Evolutionary conservation across 2,329 filamentous ascomycete species (phyloP).

Genomic region (Trichoderma brevicompactum): DNA sequence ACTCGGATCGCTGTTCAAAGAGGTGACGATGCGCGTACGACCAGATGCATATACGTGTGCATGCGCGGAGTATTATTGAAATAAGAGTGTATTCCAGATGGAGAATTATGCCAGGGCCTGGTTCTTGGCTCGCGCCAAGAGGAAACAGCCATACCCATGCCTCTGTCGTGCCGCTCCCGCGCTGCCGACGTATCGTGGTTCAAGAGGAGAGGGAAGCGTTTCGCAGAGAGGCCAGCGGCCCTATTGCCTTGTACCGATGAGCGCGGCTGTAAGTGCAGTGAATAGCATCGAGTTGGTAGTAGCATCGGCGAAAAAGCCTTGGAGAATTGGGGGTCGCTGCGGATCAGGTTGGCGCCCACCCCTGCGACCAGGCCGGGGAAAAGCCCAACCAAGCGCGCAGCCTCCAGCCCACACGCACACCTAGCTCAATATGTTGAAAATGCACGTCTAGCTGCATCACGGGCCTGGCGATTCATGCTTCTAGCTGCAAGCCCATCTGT

Average conservation of each 20-base stretch:
- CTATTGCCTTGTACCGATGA: slow-evolving; percentile 7
- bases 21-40: background rate
- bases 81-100: slow-evolving; percentile 25
- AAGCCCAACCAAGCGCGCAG: slow-evolving; percentile 25
- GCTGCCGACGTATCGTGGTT: slow-evolving; percentile 21
- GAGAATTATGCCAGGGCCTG: slow-evolving; percentile 26
- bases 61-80: slow-evolving; percentile 24
- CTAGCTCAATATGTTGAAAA: slow-evolving; percentile 21
- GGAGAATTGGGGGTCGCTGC: slow-evolving; percentile 23
- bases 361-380: slow-evolving; percentile 22
- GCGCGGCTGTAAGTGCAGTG: background rate
- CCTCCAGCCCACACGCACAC: slow-evolving; percentile 23
- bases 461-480: slow-evolving; percentile 30
- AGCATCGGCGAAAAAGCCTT: slow-evolving; percentile 8
- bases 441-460: slow-evolving; percentile 27
- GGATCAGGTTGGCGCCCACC: slow-evolving; percentile 16
- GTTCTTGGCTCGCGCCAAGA: slow-evolving; percentile 19
- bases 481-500: slow-evolving; percentile 29
- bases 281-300: background rate
- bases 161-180: slow-evolving; percentile 26
- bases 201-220: background rate
- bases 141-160: slow-evolving; percentile 18
- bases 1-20: background rate
- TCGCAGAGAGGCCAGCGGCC: slow-evolving; percentile 1
- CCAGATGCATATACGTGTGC: background rate